phyloP scores from a whole-genome alignment of 495 filamentous ascomycete species.

The Lentithecium fluviatile region DNA sequence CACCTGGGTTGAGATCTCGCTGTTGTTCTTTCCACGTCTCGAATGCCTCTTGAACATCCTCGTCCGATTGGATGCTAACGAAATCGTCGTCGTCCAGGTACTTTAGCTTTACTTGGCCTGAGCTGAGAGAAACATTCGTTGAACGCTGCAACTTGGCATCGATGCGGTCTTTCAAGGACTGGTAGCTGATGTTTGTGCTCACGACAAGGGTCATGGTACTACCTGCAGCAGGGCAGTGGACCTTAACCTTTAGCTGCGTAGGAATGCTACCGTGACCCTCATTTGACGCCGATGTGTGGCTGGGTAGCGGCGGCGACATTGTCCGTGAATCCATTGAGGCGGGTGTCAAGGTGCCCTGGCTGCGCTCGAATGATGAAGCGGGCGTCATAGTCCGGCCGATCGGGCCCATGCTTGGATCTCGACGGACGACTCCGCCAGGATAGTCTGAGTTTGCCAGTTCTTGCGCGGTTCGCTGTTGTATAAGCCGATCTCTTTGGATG shows the following conservation, averaged over 20 bases:
- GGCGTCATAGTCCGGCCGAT: conserved; percentile 25
- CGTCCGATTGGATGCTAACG: conserved; percentile 88
- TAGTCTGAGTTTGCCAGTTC: conserved; percentile 30
- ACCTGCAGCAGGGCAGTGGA: conserved; percentile 73
- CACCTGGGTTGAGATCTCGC: conserved; percentile 56
- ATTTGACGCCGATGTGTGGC: conserved; percentile 10
- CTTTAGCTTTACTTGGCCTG: conserved; percentile 73
- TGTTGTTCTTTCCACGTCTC: conserved; percentile 84
- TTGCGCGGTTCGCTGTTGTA: conserved; percentile 29
- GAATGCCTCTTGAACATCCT: conserved; percentile 92
- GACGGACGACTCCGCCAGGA: conserved; percentile 23
- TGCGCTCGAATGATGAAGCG: conserved; percentile 30
- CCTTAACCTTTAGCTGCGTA: conserved; percentile 87
- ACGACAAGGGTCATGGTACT: conserved; percentile 89
- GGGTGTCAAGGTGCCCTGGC: conserved; percentile 19
- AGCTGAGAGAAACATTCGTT: conserved; percentile 74
- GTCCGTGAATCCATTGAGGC: conserved; percentile 34
- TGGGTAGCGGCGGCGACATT: conserved; percentile 33
- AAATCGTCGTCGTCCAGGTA: conserved; percentile 94
- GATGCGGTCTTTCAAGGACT: conserved; percentile 91
- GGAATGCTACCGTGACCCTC: conserved; percentile 35
- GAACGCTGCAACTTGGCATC: conserved; percentile 87
- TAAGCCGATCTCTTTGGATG: conserved; percentile 38
- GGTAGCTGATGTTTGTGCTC: conserved; percentile 87
- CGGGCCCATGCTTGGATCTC: conserved; percentile 24